Conservation (phyloP, 805 yeast species). For the Yarrowia bubula region DNA sequence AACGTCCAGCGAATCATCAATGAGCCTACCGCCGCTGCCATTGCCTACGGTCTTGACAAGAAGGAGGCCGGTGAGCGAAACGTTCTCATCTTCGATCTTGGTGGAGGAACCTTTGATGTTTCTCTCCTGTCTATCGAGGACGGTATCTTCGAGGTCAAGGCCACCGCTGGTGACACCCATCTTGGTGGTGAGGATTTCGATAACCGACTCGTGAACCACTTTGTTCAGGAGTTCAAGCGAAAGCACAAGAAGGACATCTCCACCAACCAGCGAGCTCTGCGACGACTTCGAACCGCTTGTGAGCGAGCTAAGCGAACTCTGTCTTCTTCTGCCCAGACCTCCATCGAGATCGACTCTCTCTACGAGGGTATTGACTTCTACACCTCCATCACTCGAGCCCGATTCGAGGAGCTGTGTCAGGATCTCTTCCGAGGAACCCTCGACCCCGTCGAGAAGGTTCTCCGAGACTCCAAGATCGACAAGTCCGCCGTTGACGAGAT, state of each 20-base stretch:
- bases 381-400: conserved; percentile 94
- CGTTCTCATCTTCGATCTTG: conserved; percentile 90
- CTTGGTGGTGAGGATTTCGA: conserved; percentile 99
- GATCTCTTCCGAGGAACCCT: conserved; percentile 90
- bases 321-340: conserved; percentile 92
- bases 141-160: conserved; percentile 95
- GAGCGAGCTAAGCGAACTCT: conserved; percentile 99
- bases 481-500: conserved; percentile 88
- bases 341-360: conserved; percentile 91
- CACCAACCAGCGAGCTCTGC: conserved; percentile 91
- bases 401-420: conserved; percentile 95
- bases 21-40: conserved; percentile 98
- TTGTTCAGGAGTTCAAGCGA: conserved; percentile 94
- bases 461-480: conserved; percentile 86
- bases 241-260: conserved; percentile 95
- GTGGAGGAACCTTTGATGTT: conserved; percentile 99
- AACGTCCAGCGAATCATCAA: conserved; percentile 92
- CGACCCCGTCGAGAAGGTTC: conserved; percentile 93
- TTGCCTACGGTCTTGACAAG: conserved; percentile 88
- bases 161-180: conserved; percentile 89
- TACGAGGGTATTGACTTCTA: conserved; percentile 95
- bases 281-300: conserved; percentile 98
- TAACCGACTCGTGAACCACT: conserved; percentile 91
- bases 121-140: conserved; percentile 89
- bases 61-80: conserved; percentile 75